Base-by-base conservation (phyloP, 2,329 filamentous ascomycete species). In the Rosellinia necatrix region DNA sequence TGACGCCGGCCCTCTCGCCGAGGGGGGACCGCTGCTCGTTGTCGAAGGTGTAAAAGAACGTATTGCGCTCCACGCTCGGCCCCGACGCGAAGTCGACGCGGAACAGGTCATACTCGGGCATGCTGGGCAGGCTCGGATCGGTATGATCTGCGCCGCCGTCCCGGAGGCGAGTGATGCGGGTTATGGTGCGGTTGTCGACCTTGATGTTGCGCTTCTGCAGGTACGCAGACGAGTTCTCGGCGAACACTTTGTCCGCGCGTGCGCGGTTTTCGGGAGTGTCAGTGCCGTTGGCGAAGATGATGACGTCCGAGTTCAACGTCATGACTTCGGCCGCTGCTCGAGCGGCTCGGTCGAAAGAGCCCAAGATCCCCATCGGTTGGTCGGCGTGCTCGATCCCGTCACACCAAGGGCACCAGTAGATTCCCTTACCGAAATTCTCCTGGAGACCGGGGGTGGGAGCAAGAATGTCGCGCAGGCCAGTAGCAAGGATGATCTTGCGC, bases 371-470 rank as follows among this genome's bases (percentile, higher is more conserved):
- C 2, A 87, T 74, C 0, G 76, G 57, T 59, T 86, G 82, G 64
- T 85, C 82, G 0, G 78, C 79, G 66, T 86, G 82, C 70, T 87
- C 83, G 61, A 80, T 75, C 9, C 83, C 84, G 65, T 86, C 84
- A 58, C 84, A 87, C 83, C 83, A 87, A 15, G 82, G 82, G 53
- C 84, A 87, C 81, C 83, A 86, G 71, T 74, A 86, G 50, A 86
- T 78, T 2, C 83, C 84, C 53, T 80, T 75, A 50, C 81, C 82
- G 76, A 80, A 87, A 63, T 77, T 79, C 49, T 83, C 80, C 8
- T 60, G 32, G 0, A 86, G 53, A 0, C 84, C 84, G 0, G 83
- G 82, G 0, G 82, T 85, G 1, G 57, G 22, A 1, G 84, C 81
- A 4, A 87, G 70, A 19, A 82, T 64, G 61, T 86, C 83, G 6